Base-by-base conservation (phyloP, 2,329 filamentous ascomycete species). In the Aspergillus ruber region DNA sequence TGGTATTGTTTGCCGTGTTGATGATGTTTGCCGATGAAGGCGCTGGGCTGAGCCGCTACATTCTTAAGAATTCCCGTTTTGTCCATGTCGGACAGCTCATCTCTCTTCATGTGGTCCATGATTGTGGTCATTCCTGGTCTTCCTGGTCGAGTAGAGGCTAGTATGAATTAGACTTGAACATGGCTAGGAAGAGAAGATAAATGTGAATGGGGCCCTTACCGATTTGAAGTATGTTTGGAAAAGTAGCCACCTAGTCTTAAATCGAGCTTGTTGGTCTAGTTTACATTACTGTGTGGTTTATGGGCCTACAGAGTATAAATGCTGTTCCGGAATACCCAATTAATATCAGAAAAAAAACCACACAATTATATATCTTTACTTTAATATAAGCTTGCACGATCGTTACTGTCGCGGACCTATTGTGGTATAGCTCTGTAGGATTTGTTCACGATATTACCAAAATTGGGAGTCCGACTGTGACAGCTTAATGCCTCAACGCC, bases 21-120 rank as follows among this genome's bases (percentile, higher is more conserved):
- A n/a, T n/a, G n/a, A n/a, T n/a, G n/a, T n/a, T n/a, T n/a, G n/a
- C n/a, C n/a, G n/a, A n/a, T n/a, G n/a, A n/a, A n/a, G n/a, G n/a
- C n/a, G n/a, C n/a, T n/a, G n/a, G n/a, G n/a, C n/a, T n/a, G n/a
- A n/a, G n/a, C n/a, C n/a, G n/a, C 57, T 48, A 60, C 57, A 18
- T 18, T 51, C 40, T 50, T 59, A n/a, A 40, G 35, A n/a, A 55
- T 44, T 4, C 49, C 55, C 15, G 47, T 40, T 45, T 52, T 59
- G 44, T 61, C 58, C 9, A 58, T 15, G 20, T 60, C 56, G 12
- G 57, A 59, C 32, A 61, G 44, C 38, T 59, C 51, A 45, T 58
- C 54, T 15, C 45, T 54, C 8, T 12, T 42, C 4, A n/a, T 13
- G 10, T 47, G 43, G 17, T 46, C 36, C 20, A 44, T 50, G n/a